Evolutionary conservation across 176 grass and related monocot species (phyloP).

Genomic region (Pharus latifolius): DNA sequence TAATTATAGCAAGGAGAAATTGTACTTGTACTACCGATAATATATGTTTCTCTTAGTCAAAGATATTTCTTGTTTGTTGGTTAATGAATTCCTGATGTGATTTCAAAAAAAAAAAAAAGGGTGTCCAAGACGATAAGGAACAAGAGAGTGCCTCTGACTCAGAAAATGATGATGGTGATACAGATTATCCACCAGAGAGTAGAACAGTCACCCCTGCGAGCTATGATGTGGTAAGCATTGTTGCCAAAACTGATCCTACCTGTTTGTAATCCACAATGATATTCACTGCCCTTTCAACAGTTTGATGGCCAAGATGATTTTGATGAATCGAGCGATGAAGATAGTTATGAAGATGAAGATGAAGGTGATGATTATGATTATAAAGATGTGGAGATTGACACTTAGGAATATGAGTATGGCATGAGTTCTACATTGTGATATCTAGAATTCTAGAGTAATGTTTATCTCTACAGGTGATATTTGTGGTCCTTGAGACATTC

Average conservation of each 20-base stretch:
- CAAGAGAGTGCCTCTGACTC: constrained; percentile 35
- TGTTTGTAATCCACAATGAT: constrained; percentile 8
- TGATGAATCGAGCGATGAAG: constrained; percentile 51
- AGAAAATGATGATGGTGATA: constrained; percentile 18
- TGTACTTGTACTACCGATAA: neutral
- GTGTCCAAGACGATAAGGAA: constrained; percentile 50
- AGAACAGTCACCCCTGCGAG: neutral
- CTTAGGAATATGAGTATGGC: constrained; percentile 1
- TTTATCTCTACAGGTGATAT: neutral
- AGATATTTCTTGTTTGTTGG: neutral
- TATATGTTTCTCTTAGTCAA: neutral
- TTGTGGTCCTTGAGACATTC: neutral
- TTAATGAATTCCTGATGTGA: neutral
- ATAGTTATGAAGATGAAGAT: constrained; percentile 1
- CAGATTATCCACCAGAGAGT: neutral
- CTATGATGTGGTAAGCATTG: constrained; percentile 32
- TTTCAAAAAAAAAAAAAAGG: constrained; percentile 43
- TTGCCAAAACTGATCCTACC: neutral
- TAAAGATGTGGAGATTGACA: neutral
- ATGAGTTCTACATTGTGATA: neutral
- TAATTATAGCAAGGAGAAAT: neutral
- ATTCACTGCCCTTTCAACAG: neutral
- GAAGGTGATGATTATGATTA: too few species aligned
- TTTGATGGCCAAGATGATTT: constrained; percentile 42
- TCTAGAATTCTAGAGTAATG: neutral